Base-by-base conservation (phyloP, 371 early-diverging fungal species). In the Mortierella polycephala region DNA sequence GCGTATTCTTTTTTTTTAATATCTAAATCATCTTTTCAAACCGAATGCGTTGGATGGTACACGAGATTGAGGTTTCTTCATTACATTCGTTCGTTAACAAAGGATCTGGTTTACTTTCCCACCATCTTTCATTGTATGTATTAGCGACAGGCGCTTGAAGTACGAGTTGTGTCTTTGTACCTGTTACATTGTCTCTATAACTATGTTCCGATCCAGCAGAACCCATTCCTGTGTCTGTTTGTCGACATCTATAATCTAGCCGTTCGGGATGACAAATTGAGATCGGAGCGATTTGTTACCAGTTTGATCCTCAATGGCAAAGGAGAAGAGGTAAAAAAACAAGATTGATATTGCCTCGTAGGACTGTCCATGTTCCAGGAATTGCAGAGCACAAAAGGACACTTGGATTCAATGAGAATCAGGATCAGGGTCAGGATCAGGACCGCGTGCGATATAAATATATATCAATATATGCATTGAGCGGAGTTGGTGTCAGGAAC, bases 221-320 rank as follows among this genome's bases (percentile, higher is more conserved):
- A 79, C 50, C 79, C 79, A 12, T 79, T 79, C 45, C 68, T 79
- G 21, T 79, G 79, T 41, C 59, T 79, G 8, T 79, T 79, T 51
- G 79, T 79, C 60, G 79, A 79, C 37, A 79, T 79, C 46, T 79
- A 79, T 57, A 79, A 76, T 53, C 20, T 64, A 44, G 64, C 73
- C 20, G 64, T 68, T 2, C 72, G 58, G 62, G 66, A 72, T 16
- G 79, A 72, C 37, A 61, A 55, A 23, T 47, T 64, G 44, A 67
- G 53, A 53, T 72, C 72, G 42, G 79, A 79, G 41, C 67, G 66
- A 13, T 79, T 79, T 65, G 79, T 79, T 37, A 72, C 72, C 30
- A 79, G 79, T 40, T 20, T 79, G 50, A 79, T 79, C 41, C 45
- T 79, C 53, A 79, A 58, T 20, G 79, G 73, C 42, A 68, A 79